A percentile compares a stretch with the other conserved stretches of the same genome.
These are phyloP conservation scores for Nemania sp. DNA, from an alignment of 2,329 filamentous ascomycete genomes.

Conservation along the genomic window DNA sequence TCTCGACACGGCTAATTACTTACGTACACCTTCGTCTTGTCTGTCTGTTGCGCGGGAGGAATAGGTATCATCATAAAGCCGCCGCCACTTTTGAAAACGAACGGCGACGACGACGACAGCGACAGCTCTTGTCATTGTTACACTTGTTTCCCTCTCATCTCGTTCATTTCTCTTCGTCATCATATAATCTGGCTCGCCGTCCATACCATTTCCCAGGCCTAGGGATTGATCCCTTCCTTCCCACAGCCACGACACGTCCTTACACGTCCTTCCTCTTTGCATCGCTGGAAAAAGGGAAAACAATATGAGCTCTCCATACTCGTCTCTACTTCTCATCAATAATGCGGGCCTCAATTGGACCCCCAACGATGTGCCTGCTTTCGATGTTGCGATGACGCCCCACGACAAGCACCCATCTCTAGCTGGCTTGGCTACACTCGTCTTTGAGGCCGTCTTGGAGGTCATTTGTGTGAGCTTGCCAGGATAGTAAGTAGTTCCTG, in stretches of 20 bases:
- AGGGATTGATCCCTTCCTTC: neutral
- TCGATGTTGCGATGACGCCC: conserved; percentile 39
- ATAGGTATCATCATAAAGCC: neutral
- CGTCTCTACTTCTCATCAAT: conserved; percentile 51
- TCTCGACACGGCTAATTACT: neutral
- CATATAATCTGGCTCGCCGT: neutral
- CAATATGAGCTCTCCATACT: conserved; percentile 43
- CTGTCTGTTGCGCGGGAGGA: neutral
- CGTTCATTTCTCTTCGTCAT: neutral
- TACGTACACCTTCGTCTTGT: neutral
- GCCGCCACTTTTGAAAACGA: neutral
- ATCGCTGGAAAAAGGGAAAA: conserved; percentile 36
- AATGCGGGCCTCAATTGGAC: conserved; percentile 33
- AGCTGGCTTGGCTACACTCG: conserved; percentile 73
- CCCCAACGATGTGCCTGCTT: conserved; percentile 45
- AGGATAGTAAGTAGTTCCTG: conserved; percentile 61
- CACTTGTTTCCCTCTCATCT: neutral
- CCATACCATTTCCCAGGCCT: neutral
- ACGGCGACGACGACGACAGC: neutral
- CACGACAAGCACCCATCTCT: conserved; percentile 67
- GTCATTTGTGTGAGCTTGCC: conserved; percentile 85
- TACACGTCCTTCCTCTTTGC: neutral
- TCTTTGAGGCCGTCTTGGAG: conserved; percentile 74
- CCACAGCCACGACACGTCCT: neutral
- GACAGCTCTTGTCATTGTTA: neutral